Base-by-base conservation (phyloP, 2,329 filamentous ascomycete species). In the Fulvia fulva region DNA sequence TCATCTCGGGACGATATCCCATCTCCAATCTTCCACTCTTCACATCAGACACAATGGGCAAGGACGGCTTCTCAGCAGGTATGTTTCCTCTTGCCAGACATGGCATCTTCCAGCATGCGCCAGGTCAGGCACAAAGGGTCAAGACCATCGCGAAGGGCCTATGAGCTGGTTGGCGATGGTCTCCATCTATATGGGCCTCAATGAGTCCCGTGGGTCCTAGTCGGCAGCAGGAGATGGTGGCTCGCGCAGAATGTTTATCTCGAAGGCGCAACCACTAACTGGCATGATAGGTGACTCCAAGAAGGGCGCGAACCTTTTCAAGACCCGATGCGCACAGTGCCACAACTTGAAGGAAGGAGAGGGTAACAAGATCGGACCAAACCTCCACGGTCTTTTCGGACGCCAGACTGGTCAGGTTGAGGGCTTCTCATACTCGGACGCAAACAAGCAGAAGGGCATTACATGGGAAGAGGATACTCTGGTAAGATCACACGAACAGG, bases 261-360 rank as follows among this genome's bases (percentile, higher is more conserved):
- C 5, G 9, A 23, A 47, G 14, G 19, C 19, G 5, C 5, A 25
- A 21, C 44, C 7, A 51, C 62, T 66, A 53, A 63, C 55, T 51
- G 12, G 21, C 16, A 30, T 34, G 68, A 44, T 74, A 96, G 92
- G 91, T 84, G 91, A 97, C 80, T 74, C 83, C 74, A 91, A 92
- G 84, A 97, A 60, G 89, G 93, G 93, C 85, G 93, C 91, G 80
- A 90, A 88, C 84, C 90, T 97, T 77, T 97, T 97, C 91, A 96
- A 97, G 84, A 97, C 92, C 70, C 88, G 94, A 78, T 99, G 94
- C 83, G 89, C 90, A 69, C 91, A 97, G 83, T 99, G 94, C 89
- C 94, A 99, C 85, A 97, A 90, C 79, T 83, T 96, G 77, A 91
- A 95, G 80, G 84, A 83, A 65, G 88, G 84, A 72, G 94, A 93